phyloP scores from a whole-genome alignment of 2,329 filamentous ascomycete species.

The Aspergillus vadensis region DNA sequence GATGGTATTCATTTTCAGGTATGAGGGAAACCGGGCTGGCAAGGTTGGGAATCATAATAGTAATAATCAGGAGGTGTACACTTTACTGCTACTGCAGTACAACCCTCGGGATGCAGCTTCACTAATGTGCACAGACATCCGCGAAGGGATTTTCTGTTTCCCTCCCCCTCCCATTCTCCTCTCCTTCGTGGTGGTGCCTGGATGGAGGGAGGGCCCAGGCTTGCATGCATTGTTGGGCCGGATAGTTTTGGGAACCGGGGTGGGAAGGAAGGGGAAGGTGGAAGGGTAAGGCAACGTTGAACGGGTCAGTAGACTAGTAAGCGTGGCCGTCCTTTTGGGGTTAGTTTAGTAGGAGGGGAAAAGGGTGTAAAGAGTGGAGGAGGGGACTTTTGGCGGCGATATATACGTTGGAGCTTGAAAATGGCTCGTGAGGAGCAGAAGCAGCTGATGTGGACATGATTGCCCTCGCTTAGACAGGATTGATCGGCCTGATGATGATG shows the following conservation, averaged over 20 bases:
- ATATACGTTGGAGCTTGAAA: too few species aligned
- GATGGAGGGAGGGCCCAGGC: neutral
- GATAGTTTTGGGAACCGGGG: neutral
- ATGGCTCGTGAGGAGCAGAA: neutral
- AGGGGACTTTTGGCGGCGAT: too few species aligned
- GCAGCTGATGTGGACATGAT: neutral
- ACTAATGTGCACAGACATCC: slow-evolving; percentile 5
- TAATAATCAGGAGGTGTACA: neutral
- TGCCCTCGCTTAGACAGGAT: neutral
- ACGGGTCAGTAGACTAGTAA: neutral
- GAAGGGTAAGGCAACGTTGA: neutral
- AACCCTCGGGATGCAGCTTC: slow-evolving; percentile 1
- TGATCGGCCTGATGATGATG: neutral
- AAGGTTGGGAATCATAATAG: neutral
- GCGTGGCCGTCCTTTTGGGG: too few species aligned
- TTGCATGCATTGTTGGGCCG: neutral
- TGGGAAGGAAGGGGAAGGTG: too few species aligned
- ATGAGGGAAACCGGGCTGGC: neutral
- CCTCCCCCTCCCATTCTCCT: neutral
- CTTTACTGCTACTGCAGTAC: neutral
- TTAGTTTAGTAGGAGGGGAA: too few species aligned
- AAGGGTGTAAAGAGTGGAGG: neutral
- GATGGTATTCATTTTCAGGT: neutral
- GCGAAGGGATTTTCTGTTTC: neutral
- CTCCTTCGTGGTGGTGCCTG: neutral